A percentile compares a stretch with the other conserved stretches of the same genome.
These are phyloP conservation scores for Fusarium subglutinans DNA, from an alignment of 2,329 filamentous ascomycete species.

Conservation along the genomic window DNA sequence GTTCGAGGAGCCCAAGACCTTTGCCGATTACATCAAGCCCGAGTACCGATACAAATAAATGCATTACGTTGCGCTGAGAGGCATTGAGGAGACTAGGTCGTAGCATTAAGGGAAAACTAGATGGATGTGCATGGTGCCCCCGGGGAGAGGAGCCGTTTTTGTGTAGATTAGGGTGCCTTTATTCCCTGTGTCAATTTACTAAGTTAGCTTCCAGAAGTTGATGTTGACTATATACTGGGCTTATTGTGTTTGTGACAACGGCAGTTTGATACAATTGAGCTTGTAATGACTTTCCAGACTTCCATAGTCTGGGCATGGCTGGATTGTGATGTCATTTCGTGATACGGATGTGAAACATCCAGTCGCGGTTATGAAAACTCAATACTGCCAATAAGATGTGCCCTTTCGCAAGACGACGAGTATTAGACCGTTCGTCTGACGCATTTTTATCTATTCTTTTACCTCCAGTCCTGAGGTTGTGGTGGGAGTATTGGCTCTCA, in stretches of 20 bases:
- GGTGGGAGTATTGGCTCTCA: background rate
- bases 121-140: constrained; percentile 33
- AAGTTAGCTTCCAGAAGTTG: constrained; percentile 45
- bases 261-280: background rate
- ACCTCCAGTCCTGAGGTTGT: background rate
- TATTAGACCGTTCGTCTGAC: background rate
- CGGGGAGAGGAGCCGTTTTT: constrained; percentile 41
- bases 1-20: constrained; percentile 90
- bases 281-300: background rate
- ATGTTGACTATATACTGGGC: constrained; percentile 33
- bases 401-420: background rate
- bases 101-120: constrained; percentile 42
- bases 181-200: constrained; percentile 50
- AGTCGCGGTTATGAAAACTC: background rate
- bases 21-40: constrained; percentile 94
- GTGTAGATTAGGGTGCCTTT: constrained; percentile 56
- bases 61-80: constrained; percentile 37
- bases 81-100: constrained; percentile 19
- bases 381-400: background rate
- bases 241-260: background rate
- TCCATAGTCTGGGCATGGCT: background rate
- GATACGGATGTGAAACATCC: background rate
- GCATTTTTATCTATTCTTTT: background rate
- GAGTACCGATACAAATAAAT: constrained; percentile 81
- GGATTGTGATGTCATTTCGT: constrained; percentile 31